Base-by-base conservation (phyloP, 768 basidiomycete species). In the Boletus rubescentipes region DNA sequence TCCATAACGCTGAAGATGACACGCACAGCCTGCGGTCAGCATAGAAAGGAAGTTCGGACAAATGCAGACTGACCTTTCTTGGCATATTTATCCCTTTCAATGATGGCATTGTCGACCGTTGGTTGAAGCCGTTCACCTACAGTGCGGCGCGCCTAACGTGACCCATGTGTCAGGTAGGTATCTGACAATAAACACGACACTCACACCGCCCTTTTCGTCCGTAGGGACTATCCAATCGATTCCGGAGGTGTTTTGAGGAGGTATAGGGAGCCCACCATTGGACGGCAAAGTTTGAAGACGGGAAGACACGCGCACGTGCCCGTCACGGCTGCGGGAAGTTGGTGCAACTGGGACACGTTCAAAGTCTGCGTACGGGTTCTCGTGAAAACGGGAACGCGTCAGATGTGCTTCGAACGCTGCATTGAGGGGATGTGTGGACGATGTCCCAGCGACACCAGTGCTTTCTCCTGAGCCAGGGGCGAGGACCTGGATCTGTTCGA, bases 91-190 rank as follows among this genome's bases (percentile, higher is more conserved):
- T 69, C 65, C 49, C 74, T 75, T 60, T 84, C 79, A 0, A n/a
- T 12, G 8, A 61, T 61, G 1, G 87, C 86, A 3, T 72, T 65
- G 0, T 70, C 56, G 3, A 87, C 63, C 0, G 85, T 88, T 4
- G 82, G 81, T 16, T 72, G 39, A 5, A 89, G 65, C 5, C 87
- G 78, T 47, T 85, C 79, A 9, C 73, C 73, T 0, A 85, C 66
- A 0, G 79, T 80, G 51, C 61, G 73, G 29, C 67, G 71, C 23
- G 60, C 60, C 43, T 69, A 42, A 29, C 5, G 55, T 14, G 15
- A 47, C 21, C 20, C 8, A 32, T 30, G 4, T n/a, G 34, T 9
- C 8, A 26, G 30, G 7, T 23, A 20, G 31, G 6, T 9, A 30
- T 16, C 38, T 9, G 23, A 32, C 34, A 21, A n/a, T 7, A 4